Conservation (phyloP, 2,329 filamentous ascomycete genomes). For the Verticillium longisporum region DNA sequence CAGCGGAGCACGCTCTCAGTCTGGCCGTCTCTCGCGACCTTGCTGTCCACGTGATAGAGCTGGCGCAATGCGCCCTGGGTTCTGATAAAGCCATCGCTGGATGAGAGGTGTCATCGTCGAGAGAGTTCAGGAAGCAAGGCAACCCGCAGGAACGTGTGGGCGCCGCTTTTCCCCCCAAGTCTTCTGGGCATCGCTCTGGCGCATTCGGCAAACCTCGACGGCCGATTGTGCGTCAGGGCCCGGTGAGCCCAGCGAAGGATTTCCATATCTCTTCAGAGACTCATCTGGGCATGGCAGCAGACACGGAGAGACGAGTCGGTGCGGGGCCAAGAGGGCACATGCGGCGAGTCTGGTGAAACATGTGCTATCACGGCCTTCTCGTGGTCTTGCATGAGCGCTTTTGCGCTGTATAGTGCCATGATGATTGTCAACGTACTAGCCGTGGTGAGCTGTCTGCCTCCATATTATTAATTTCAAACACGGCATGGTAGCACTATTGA, state of each 20-base stretch:
- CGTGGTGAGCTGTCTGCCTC: no score
- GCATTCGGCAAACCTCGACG: background rate
- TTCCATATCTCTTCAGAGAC: background rate
- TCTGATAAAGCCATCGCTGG: background rate
- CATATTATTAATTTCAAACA: no score
- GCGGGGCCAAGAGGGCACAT: background rate
- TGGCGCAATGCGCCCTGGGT: background rate
- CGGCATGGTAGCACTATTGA: no score
- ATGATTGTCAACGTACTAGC: no score
- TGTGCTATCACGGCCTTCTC: background rate
- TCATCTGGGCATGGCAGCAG: background rate
- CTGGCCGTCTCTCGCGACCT: background rate
- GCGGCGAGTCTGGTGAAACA: background rate
- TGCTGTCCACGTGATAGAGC: background rate
- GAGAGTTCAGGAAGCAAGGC: background rate
- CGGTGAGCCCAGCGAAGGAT: background rate
- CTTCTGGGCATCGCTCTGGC: background rate
- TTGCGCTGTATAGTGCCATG: background rate
- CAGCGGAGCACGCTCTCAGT: background rate
- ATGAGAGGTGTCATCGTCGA: background rate
- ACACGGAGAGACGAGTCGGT: background rate
- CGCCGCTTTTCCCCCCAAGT: background rate
- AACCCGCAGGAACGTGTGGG: background rate
- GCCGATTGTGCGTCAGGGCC: background rate
- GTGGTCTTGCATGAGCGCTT: background rate